Base-by-base conservation (phyloP, 2,329 filamentous ascomycete species). In the Phoma sp. region DNA sequence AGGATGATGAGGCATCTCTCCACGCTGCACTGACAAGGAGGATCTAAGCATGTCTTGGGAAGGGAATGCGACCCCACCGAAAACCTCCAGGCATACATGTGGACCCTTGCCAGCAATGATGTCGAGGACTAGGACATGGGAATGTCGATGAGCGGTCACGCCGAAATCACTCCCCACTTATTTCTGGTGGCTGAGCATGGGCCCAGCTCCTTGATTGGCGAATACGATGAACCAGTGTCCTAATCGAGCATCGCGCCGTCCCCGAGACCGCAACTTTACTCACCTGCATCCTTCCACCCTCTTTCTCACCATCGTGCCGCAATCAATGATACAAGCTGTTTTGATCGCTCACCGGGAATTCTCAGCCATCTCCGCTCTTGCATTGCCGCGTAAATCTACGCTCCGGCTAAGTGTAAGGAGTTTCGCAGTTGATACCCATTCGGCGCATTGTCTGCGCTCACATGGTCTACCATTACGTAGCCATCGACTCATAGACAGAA, bases 81-180 rank as follows among this genome's bases (percentile, higher is more conserved):
- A 49, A 45, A 54, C 49, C 46, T 45, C 14, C 39, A 54, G 33
- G 39, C 51, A 45, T 39, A 33, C 29, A 18, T 40, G 51, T 43
- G 38, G 38, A 26, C 20, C 45, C 33, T 49, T 42, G 39, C 23
- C 40, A 45, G 42, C 39, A 34, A 40, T 39, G 34, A 38, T 39
- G 26, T 47, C 37, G 30, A 32, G 29, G 14, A 42, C 42, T 17
- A 28, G 20, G 17, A 5, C 15, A 34, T 26, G 29, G 23, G 20
- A 47, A 32, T 33, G 28, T 33, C 33, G 47, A 37, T 30, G 40
- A 51, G 48, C 47, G 47, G 47, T 51, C 17, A 40, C 37, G 36
- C 46, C 46, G 46, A 48, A 42, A 11, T 15, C 36, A n/a, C n/a
- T 23, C 21, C 37, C 20, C 28, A 26, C 38, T 49, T 20, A 23